Evolutionary conservation across 2,329 filamentous ascomycete species (phyloP), one percentile per base, ranked within the genome.

Genomic region (Rutstroemia sp.): DNA sequence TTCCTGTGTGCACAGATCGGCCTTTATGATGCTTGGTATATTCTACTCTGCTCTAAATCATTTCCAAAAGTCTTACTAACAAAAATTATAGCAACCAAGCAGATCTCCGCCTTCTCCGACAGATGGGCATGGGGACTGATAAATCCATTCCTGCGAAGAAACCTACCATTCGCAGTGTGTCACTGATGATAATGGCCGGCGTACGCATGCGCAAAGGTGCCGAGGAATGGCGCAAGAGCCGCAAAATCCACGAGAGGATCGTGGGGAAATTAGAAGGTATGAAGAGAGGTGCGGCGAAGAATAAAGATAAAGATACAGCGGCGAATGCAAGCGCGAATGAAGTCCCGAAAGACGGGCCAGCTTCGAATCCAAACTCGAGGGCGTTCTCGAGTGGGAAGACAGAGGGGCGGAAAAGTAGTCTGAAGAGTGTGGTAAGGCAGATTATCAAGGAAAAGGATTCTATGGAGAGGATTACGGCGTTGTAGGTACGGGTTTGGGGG

Each of bases 11-110:
- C 90, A 70, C 85, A 90, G 71, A 82, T 95, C 54, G 84, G 91
- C 65, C 83, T 95, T 66, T 91, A 90, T 66, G 87, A 90, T 67
- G 86, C 90, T 74, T 97, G 92, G 92, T 96, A 85, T 65, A 89
- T 86, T 62, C 58, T 19, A 8, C 27, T 45, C 56, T 41, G 18
- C 18, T 41, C 6, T 14, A 0, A 41, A 41, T 7, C 14, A 5
- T 53, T 37, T 39, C 46, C 19, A 4, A 23, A 18, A 42, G 51
- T 50, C 46, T 16, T 57, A 54, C 37, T 52, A 30, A 47, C 27
- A 25, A 30, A 30, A 3, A 10, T 9, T 10, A 9, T 71, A 97
- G 94, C 75, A 99, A 97, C 76, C 87, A 92, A 71, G 88, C 90
- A 59, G 90, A 97, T 70, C 84, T 97, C 58, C 83, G 85, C 52